Evolutionary conservation across 2,329 filamentous ascomycete species (phyloP), one percentile per base, ranked within the genome.

Genomic region (Xylariales sp.): DNA sequence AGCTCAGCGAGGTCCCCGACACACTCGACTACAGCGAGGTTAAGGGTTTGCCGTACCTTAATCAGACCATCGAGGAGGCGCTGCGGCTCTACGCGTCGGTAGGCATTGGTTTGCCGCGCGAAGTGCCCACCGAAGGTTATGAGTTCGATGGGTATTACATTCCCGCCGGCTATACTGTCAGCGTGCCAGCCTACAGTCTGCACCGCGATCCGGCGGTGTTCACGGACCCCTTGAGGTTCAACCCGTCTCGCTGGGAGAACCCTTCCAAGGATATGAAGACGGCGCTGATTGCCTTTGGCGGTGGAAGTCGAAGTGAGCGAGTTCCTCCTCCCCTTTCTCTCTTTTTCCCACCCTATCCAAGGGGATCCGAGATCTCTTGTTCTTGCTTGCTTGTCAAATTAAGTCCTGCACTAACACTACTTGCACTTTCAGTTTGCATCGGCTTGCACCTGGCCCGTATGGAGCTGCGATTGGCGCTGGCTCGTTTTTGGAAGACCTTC

Each of bases 381-480:
- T n/a, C n/a, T n/a, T n/a, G n/a, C n/a, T n/a, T n/a, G n/a, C n/a
- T n/a, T n/a, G n/a, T n/a, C n/a, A n/a, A n/a, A n/a, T n/a, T n/a
- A n/a, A n/a, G n/a, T n/a, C n/a, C n/a, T n/a, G n/a, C n/a, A n/a
- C n/a, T n/a, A n/a, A n/a, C n/a, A n/a, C n/a, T n/a, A n/a, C n/a
- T n/a, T n/a, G n/a, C n/a, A n/a, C n/a, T n/a, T n/a, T n/a, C 14
- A 59, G 55, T 53, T 4, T 80, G 76, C 42, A 57, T 81, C 12
- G 75, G 75, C 3, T 57, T 75, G 14, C 70, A 78, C 41, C 61
- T 80, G 8, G 75, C 75, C 0, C 60, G 63, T 12, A 70, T 76
- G 54, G 74, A 78, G 44, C 49, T 78, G 16, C 60, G 72, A 4
- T 61, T 74, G 30, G 70, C 62, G 0, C 59, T 63, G 2, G 68